phyloP scores from a whole-genome alignment of 1,284 basidiomycete genomes.

The Pseudozyma pruni region DNA sequence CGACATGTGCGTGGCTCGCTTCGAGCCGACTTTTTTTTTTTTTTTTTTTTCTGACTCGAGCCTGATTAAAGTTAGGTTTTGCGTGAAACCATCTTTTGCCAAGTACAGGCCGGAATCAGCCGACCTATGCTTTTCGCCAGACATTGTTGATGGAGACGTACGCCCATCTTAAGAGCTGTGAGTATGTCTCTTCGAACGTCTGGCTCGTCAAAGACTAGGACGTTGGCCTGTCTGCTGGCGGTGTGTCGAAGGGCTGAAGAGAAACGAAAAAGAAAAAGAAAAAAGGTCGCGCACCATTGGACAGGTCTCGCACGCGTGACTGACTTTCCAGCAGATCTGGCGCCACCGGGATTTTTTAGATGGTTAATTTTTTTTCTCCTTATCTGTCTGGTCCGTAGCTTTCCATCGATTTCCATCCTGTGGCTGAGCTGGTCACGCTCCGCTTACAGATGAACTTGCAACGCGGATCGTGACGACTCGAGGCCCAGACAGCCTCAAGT shows the following conservation, averaged over 20 bases:
- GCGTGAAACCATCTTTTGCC: not conserved
- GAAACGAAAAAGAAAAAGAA: slow-evolving; percentile 3
- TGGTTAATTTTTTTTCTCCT: not conserved
- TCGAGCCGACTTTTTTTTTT: slow-evolving; percentile 5
- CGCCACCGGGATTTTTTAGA: too few species aligned
- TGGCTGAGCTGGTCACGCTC: too few species aligned
- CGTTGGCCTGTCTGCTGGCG: too few species aligned
- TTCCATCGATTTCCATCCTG: too few species aligned
- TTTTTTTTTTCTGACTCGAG: not conserved
- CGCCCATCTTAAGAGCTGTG: not conserved
- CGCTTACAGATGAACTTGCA: not conserved
- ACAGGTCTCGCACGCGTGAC: slow-evolving; percentile 3
- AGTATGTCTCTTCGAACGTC: not conserved
- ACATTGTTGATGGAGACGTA: too few species aligned
- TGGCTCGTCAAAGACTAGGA: too few species aligned
- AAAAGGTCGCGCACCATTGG: not conserved
- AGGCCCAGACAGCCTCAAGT: too few species aligned
- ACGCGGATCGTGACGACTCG: slow-evolving; percentile 8
- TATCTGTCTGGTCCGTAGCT: too few species aligned
- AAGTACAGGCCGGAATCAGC: too few species aligned
- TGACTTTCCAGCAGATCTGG: not conserved
- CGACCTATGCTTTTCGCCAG: too few species aligned
- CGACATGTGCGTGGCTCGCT: slow-evolving; percentile 2
- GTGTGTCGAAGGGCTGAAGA: slow-evolving; percentile 1
- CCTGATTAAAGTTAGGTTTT: not conserved